Evolutionary conservation across 306 rosid species (phyloP), one percentile per base, ranked within the genome.

Genomic region (Vigna hirtella): DNA sequence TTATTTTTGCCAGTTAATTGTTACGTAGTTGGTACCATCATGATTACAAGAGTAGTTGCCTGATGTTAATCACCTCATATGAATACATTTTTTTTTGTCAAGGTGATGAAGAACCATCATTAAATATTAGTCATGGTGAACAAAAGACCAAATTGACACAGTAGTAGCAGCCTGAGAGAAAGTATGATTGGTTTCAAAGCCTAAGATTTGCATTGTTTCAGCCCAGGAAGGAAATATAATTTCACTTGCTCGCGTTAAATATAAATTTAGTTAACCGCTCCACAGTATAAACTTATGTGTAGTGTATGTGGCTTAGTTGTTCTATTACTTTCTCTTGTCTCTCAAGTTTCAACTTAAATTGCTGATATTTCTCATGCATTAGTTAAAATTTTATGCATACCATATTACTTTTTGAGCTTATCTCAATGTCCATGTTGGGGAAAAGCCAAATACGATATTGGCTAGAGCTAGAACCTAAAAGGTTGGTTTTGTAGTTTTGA

Each of bases 271-370:
- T 57, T 17, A 38, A 38, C n/a, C 52, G 63, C 68, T 30, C 32
- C 28, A 32, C 5, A 17, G 20, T 47, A 30, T 48, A 20, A 15
- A 38, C 16, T 34, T 53, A 5, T 72, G 4, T 22, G 7, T 51
- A 66, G 4, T 16, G 7, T 51, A 66, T 24, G 56, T 70, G 32
- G 68, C 58, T 70, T 40, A 34, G 52, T 69, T 61, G 42, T 47
- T 36, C 63, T 16, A 24, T 42, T 30, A 50, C 43, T 14, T 63
- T 70, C 7, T 76, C 76, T 69, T 64, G 79, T 71, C 61, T 59
- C 5, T 77, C 34, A 59, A 18, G 36, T 63, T 34, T 22, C 36
- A 8, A 16, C 5, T 30, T 49, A 67, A 30, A 26, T 15, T 63
- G 17, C 7, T 6, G 52, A 17, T 52, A 17, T 56, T 52, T 20